Conservation (phyloP, 2,329 filamentous ascomycete genomes). For the Cladosporium cucumerinum region DNA sequence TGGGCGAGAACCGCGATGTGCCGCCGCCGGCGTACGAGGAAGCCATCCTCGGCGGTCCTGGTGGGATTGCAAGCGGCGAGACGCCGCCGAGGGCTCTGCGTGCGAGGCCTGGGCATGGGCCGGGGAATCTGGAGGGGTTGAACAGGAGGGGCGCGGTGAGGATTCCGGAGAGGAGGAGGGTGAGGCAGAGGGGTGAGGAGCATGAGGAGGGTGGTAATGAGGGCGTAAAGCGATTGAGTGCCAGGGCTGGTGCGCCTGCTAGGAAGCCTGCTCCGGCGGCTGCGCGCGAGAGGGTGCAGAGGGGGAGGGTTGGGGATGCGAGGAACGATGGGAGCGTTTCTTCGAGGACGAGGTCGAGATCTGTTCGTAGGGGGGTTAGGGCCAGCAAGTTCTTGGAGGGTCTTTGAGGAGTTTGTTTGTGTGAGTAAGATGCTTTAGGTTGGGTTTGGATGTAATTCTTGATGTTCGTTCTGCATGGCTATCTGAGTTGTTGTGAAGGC, state of each 20-base stretch:
- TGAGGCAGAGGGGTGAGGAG: not conserved
- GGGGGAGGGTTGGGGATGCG: not conserved
- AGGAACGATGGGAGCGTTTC: not conserved
- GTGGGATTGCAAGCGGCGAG: not conserved
- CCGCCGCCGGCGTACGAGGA: not conserved
- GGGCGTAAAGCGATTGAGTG: not conserved
- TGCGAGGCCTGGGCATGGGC: not conserved
- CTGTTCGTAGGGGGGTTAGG: not conserved
- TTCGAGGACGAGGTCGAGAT: conserved; percentile 9
- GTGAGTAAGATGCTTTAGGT: not conserved
- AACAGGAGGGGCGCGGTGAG: not conserved
- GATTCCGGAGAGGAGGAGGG: not conserved
- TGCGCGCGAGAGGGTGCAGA: not conserved
- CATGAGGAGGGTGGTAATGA: not conserved
- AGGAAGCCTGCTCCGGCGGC: not conserved
- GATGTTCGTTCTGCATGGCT: not conserved
- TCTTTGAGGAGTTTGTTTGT: not conserved
- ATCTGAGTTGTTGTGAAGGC: not conserved
- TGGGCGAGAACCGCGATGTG: not conserved
- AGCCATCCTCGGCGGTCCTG: not conserved
- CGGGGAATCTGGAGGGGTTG: not conserved
- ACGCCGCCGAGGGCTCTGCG: not conserved
- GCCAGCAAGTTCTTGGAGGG: not conserved
- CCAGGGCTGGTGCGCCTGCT: not conserved
- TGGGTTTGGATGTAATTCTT: not conserved